phyloP scores from a whole-genome alignment of 139 green algal genomes.

The Chlorella sp. region DNA sequence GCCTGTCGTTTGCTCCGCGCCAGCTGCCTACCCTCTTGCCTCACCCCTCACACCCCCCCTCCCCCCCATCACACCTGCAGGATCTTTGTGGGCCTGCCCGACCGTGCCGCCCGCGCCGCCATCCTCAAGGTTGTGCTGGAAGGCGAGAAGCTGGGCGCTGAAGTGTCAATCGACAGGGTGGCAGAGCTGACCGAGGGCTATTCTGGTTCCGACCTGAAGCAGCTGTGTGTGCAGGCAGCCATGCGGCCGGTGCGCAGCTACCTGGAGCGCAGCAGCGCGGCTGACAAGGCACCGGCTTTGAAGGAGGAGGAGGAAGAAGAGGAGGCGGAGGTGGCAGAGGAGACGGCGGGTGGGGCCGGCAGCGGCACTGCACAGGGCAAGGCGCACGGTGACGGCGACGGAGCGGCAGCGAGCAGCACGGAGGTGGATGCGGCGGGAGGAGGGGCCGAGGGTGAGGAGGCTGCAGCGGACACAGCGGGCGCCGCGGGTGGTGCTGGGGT shows the following conservation, averaged over 20 bases:
- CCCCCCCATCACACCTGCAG: constrained; percentile 52
- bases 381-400: neutral
- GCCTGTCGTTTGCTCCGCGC: neutral
- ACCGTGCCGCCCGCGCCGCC: constrained; percentile 58
- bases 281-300: neutral
- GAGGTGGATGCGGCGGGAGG: neutral
- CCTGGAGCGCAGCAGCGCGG: constrained; percentile 25
- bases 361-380: neutral
- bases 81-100: constrained; percentile 75
- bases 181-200: constrained; percentile 52
- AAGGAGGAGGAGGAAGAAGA: neutral
- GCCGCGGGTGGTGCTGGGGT: neutral
- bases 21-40: neutral
- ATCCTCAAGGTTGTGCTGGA: constrained; percentile 67
- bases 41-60: neutral
- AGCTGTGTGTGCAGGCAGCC: constrained; percentile 53
- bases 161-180: constrained; percentile 44
- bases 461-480: neutral
- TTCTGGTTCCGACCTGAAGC: constrained; percentile 53
- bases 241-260: constrained; percentile 57
- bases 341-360: neutral
- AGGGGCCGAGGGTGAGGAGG: neutral
- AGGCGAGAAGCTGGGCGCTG: constrained; percentile 37
- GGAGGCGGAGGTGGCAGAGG: neutral
- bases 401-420: neutral